Evolutionary conservation across 192 early-diverging fungal species (phyloP), one percentile per base, ranked within the genome.

Genomic region (Podila epicladia): DNA sequence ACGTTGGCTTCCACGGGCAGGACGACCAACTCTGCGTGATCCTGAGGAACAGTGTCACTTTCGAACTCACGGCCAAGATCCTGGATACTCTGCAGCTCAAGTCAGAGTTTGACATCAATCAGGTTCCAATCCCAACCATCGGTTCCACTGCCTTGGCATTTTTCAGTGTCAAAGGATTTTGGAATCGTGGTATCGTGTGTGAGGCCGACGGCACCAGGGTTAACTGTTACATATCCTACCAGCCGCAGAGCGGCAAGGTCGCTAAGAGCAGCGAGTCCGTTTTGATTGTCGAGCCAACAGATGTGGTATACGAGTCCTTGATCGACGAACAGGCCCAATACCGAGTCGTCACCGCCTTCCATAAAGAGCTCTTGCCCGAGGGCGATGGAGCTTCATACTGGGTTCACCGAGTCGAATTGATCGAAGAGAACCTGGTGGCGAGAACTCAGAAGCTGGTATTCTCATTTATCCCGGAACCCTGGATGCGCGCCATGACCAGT

Each of bases 381-480:
- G 77, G 77, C 9, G 77, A 80, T 13, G 77, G 77, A 29, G 67
- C 64, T 0, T 68, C 71, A 4, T 80, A 80, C 41, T 80, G 70
- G 70, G 77, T 80, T 20, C 55, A 73, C 29, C 77, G 77, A 53
- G 77, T 80, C 28, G 71, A 72, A 19, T 58, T 80, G 20, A 49
- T 69, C 17, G 62, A 69, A 29, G 71, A 80, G 26, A 53, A 80
- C 37, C 5, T 69, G 11, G 28, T n/a, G n/a, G 29, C 62, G 0
- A 73, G 29, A 24, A 65, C 77, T 1, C 53, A 65, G 26, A 45
- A 45, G 4, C 29, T 80, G 9, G 64, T 80, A 1, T 80, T 80
- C 55, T 80, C 77, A 5, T 80, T 80, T 15, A 65, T 80, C 15
- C 77, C 77, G 1, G 77, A 80, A 48, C 77, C 77, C 4, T 80